Evolutionary conservation across 2,329 filamentous ascomycete genomes (phyloP).

Genomic region (Fusarium nelsonii): DNA sequence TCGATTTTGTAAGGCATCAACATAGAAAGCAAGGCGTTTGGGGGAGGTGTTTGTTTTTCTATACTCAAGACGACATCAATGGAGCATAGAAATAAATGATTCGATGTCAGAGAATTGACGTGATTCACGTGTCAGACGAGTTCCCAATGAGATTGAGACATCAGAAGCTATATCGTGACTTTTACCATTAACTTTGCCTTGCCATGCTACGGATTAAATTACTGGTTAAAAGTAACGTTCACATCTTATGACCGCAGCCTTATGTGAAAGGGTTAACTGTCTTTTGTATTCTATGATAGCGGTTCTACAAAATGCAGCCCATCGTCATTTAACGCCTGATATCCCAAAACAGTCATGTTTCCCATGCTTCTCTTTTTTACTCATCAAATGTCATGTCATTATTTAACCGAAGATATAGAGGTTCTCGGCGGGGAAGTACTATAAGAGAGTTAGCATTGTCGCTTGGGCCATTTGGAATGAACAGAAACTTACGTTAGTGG

Average conservation of each 20-base stretch:
- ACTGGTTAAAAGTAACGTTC: neutral
- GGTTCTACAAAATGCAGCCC: conserved; percentile 44
- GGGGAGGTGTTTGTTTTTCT: conserved; percentile 31
- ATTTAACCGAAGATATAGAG: conserved; percentile 69
- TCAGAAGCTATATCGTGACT: neutral
- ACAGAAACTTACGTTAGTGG: conserved; percentile 69
- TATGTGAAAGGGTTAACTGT: conserved; percentile 34
- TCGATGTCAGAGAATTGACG: conserved; percentile 11
- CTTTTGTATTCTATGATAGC: conserved; percentile 46
- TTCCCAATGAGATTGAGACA: neutral
- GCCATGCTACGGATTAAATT: neutral
- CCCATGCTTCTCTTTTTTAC: conserved; percentile 34
- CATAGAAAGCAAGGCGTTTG: conserved; percentile 46
- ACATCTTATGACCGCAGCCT: neutral
- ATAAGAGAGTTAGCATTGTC: conserved; percentile 22
- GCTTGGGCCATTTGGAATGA: too few relatives aligned
- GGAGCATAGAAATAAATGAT: conserved; percentile 20
- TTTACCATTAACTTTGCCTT: neutral
- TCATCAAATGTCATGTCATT: conserved; percentile 32
- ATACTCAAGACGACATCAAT: conserved; percentile 23
- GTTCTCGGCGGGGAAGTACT: conserved; percentile 69
- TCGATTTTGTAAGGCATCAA: conserved; percentile 17
- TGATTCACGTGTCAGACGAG: conserved; percentile 7
- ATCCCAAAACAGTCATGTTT: conserved; percentile 44
- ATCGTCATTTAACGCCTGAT: conserved; percentile 47